Evolutionary conservation across 805 yeast genomes (phyloP), one percentile per base, ranked within the genome.

Genomic region (Candida krabiensis): DNA sequence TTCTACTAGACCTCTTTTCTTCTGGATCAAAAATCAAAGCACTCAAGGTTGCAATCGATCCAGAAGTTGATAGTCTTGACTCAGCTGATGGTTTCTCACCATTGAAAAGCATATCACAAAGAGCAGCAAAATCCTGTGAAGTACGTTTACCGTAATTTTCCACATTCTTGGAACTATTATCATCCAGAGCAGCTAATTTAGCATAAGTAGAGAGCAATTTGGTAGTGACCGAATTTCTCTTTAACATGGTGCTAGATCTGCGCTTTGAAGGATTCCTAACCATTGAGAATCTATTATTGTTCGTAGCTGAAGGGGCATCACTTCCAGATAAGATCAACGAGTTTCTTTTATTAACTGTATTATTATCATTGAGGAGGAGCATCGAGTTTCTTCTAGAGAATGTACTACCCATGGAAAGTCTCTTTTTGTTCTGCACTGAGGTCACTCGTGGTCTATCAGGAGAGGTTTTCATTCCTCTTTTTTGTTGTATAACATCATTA

Each of bases 101-200:
- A 51, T 77, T 83, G 67, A 84, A 84, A 41, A 84, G 77, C 60
- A 77, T 80, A 63, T 84, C 91, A 67, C 88, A 82, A 29, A 84
- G 66, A 2, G 84, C 75, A 9, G 89, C 93, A 67, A 84, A 84
- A 45, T 84, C 85, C 12, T 86, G 80, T 25, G 86, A 79, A 2
- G 90, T 82, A 60, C 93, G 71, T 61, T 77, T 82, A 5, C 88
- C 80, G 56, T 80, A 86, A 52, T 75, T 79, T 51, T 82, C 86
- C 60, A 83, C 75, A 50, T 75, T 75, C 50, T 79, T 84, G 79
- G 86, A 77, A 43, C 79, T 84, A 28, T 74, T 70, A 40, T 79
- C 83, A 13, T 61, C 65, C 23, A 50, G 40, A 31, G 71, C 71
- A 3, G 86, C 72, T 43, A 84, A 63, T 55, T 79, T 82, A 23